Conservation (phyloP, 2,329 filamentous ascomycete genomes). For the Exophiala sp. region DNA sequence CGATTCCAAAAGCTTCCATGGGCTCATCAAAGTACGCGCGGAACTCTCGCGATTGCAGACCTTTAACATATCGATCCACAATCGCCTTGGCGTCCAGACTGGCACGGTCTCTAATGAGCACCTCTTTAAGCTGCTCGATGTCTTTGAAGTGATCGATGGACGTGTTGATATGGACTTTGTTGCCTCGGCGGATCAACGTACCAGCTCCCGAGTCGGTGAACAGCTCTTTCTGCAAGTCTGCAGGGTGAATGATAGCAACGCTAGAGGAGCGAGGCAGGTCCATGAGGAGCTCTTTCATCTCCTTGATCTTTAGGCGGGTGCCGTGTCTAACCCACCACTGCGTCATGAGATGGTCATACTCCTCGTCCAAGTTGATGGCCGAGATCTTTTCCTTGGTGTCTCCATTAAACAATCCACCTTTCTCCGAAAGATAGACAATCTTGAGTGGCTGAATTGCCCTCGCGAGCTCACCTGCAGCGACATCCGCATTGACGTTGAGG, state of each 20-base stretch:
- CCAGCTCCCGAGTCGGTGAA: slow-evolving; percentile 95
- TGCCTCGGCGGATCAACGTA: slow-evolving; percentile 85
- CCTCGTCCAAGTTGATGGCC: slow-evolving; percentile 93
- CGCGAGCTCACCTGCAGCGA: slow-evolving; percentile 89
- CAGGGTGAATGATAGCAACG: slow-evolving; percentile 95
- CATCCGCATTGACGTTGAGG: slow-evolving; percentile 96
- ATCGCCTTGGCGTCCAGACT: slow-evolving; percentile 77
- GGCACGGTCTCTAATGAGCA: slow-evolving; percentile 76
- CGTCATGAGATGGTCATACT: slow-evolving; percentile 87
- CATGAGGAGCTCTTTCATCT: slow-evolving; percentile 90
- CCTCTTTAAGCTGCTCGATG: slow-evolving; percentile 71
- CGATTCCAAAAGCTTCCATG: slow-evolving; percentile 88
- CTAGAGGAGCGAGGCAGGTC: slow-evolving; percentile 86
- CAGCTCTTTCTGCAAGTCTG: slow-evolving; percentile 90
- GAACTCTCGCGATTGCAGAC: slow-evolving; percentile 73
- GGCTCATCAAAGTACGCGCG: slow-evolving; percentile 91
- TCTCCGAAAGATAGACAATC: slow-evolving; percentile 98
- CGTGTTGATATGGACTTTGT: slow-evolving; percentile 75
- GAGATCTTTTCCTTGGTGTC: slow-evolving; percentile 95
- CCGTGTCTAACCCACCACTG: slow-evolving; percentile 95
- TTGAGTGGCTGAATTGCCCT: slow-evolving; percentile 87
- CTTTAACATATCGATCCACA: slow-evolving; percentile 81
- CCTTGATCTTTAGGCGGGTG: slow-evolving; percentile 92
- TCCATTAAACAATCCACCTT: slow-evolving; percentile 91
- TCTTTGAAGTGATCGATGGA: slow-evolving; percentile 73